phyloP scores from a whole-genome alignment of 2,329 filamentous ascomycete species.

The Hypoxylon sp. region DNA sequence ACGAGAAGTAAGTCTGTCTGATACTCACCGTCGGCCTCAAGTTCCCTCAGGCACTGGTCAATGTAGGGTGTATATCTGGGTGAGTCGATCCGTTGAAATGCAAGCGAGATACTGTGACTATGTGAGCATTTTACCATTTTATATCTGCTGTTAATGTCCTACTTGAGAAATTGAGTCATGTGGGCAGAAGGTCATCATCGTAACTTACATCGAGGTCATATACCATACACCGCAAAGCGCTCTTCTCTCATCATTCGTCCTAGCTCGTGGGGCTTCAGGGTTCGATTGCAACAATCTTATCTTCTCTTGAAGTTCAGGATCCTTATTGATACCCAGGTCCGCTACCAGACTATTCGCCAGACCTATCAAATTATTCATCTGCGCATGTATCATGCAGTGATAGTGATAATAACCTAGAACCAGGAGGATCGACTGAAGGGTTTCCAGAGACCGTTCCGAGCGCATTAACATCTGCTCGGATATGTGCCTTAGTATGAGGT shows the following conservation, averaged over 20 bases:
- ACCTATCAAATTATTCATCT: constrained; percentile 66
- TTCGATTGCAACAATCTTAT: constrained; percentile 61
- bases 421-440: constrained; percentile 65
- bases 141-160: background rate
- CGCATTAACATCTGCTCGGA: constrained; percentile 66
- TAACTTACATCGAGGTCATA: constrained; percentile 65
- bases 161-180: background rate
- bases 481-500: constrained; percentile 62
- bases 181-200: background rate
- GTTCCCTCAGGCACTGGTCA: constrained; percentile 64
- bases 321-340: constrained; percentile 63
- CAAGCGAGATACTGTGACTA: constrained; percentile 58
- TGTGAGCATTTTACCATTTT: constrained; percentile 1
- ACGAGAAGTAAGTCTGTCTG: constrained; percentile 64
- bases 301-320: constrained; percentile 60
- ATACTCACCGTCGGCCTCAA: constrained; percentile 62
- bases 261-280: constrained; percentile 56
- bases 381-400: constrained; percentile 68
- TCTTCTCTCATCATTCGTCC: constrained; percentile 68
- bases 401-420: constrained; percentile 68
- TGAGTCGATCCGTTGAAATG: constrained; percentile 63
- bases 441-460: constrained; percentile 65
- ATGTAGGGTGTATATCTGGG: constrained; percentile 68
- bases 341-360: constrained; percentile 64
- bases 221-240: constrained; percentile 69